phyloP scores from a whole-genome alignment of 805 yeast genomes.

The Wickerhamiella domercqiae region DNA sequence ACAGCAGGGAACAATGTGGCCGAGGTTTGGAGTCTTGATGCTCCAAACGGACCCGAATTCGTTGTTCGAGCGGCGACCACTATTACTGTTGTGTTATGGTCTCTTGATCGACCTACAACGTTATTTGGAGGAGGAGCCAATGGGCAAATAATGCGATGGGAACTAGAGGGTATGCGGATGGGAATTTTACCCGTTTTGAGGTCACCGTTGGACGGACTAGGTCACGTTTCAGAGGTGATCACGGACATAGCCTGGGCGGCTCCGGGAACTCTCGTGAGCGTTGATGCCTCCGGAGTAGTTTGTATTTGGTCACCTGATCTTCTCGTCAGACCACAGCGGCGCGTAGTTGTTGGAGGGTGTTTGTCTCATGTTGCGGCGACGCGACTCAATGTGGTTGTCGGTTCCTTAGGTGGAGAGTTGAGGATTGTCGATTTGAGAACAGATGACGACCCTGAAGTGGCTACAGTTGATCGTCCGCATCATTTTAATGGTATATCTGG shows the following conservation, averaged over 20 bases:
- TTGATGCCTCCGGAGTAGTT: constrained; percentile 27
- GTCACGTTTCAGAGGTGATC: constrained; percentile 25
- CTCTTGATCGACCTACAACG: constrained; percentile 25
- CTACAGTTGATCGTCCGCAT: background rate
- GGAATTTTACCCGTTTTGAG: constrained; percentile 21
- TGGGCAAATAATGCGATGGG: constrained; percentile 86
- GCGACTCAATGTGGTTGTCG: constrained; percentile 3
- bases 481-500: background rate
- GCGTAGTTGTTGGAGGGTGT: constrained; percentile 14
- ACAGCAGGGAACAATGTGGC: constrained; percentile 9
- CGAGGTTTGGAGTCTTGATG: constrained; percentile 26
- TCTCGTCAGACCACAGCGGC: constrained; percentile 24
- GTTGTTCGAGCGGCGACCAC: constrained; percentile 30
- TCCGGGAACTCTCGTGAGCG: constrained; percentile 21
- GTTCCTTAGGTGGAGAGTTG: background rate
- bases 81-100: constrained; percentile 29
- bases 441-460: background rate
- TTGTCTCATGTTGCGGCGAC: background rate
- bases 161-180: constrained; percentile 30
- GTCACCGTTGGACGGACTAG: constrained; percentile 21
- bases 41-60: constrained; percentile 26
- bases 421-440: background rate
- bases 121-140: constrained; percentile 49
- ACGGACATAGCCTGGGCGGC: constrained; percentile 21
- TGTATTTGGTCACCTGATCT: constrained; percentile 27